Percentiles rank a stretch among this genome's conserved stretches.
phyloP scores from a whole-genome alignment of 2,329 filamentous ascomycete genomes.

The Fusarium proliferatum region DNA sequence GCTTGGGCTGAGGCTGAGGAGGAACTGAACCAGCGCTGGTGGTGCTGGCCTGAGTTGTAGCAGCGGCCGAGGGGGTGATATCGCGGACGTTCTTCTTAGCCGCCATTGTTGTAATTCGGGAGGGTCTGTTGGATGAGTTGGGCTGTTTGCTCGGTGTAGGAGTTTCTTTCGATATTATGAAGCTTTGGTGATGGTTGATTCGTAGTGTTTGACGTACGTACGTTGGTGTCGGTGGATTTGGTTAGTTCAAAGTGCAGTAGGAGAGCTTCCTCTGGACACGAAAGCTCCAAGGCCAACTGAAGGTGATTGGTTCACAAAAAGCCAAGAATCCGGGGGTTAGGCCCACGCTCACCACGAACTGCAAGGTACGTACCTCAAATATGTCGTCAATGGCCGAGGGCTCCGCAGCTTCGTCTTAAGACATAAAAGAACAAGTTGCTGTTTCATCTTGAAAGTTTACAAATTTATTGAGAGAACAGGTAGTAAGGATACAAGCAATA shows the following conservation, averaged over 20 bases:
- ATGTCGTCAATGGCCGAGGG: constrained; percentile 35
- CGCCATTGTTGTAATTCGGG: constrained; percentile 54
- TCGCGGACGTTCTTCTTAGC: constrained; percentile 60
- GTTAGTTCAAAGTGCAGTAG: constrained; percentile 19
- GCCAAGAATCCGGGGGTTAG: constrained; percentile 20
- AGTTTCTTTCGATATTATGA: constrained; percentile 5
- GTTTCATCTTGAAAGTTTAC: background rate
- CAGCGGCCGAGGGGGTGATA: constrained; percentile 49
- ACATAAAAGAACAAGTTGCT: background rate
- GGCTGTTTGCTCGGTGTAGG: constrained; percentile 3
- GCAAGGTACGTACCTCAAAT: constrained; percentile 4
- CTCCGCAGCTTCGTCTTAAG: constrained; percentile 4
- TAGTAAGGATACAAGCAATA: background rate
- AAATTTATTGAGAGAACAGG: background rate
- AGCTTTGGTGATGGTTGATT: constrained; percentile 17
- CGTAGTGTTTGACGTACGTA: constrained; percentile 6
- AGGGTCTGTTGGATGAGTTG: background rate
- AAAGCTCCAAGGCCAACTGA: constrained; percentile 49
- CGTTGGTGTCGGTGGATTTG: constrained; percentile 14
- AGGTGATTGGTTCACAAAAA: constrained; percentile 47
- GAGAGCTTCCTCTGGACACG: constrained; percentile 50
- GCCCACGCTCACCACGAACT: constrained; percentile 1
- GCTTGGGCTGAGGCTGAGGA: constrained; percentile 36
- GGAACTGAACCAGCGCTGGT: constrained; percentile 44
- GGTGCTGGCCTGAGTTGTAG: constrained; percentile 46